phyloP scores from a whole-genome alignment of 192 early-diverging fungal species.

The Entrophospora sp. region DNA sequence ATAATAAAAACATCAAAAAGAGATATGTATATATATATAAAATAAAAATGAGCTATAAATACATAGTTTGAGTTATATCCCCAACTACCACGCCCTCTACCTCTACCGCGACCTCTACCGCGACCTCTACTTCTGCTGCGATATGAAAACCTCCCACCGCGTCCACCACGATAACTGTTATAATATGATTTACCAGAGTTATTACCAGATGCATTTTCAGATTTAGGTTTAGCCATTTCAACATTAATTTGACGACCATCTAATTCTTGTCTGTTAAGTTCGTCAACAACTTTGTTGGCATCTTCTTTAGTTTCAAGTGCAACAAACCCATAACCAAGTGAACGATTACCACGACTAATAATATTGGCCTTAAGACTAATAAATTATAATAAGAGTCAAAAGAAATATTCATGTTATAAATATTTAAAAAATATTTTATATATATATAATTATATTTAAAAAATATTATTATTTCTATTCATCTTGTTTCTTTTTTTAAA shows the following conservation, averaged over 20 bases:
- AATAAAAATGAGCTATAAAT: background rate
- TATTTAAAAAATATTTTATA: background rate
- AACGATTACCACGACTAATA: conserved; percentile 71
- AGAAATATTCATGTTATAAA: background rate
- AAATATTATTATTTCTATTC: no score
- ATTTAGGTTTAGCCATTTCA: conserved; percentile 70
- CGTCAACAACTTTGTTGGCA: conserved; percentile 60
- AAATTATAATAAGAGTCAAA: background rate
- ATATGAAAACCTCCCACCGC: conserved; percentile 5
- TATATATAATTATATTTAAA: no score
- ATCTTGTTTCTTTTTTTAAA: no score
- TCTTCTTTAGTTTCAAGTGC: conserved; percentile 65
- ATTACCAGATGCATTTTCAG: conserved; percentile 27
- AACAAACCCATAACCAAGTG: conserved; percentile 93
- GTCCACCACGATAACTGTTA: conserved; percentile 22
- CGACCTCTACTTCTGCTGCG: conserved; percentile 35
- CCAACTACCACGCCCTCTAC: conserved; percentile 20
- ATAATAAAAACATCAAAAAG: background rate
- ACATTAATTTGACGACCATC: conserved; percentile 87
- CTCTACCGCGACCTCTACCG: conserved; percentile 31
- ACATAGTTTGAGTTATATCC: background rate
- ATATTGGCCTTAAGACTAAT: conserved; percentile 64
- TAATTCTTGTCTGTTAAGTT: conserved; percentile 74
- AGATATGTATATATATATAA: background rate
- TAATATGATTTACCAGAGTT: conserved; percentile 24